Percentiles rank a stretch among this genome's conserved stretches.
These are phyloP conservation scores for Anisodus tanguticus DNA, from an alignment of 257 asterid species.

Conservation along the genomic window DNA sequence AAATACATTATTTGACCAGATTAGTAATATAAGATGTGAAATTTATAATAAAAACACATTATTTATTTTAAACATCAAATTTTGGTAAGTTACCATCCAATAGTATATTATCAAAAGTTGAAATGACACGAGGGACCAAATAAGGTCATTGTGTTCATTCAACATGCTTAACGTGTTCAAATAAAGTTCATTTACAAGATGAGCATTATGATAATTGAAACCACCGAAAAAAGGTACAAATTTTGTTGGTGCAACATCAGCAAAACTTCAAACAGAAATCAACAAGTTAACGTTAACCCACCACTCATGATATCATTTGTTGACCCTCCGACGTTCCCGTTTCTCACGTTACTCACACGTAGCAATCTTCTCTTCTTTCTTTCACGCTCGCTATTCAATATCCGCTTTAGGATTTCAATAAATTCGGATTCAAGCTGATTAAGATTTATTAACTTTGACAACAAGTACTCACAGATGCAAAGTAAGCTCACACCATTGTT, in stretches of 20 bases:
- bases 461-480: too few relatives aligned
- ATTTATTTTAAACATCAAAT: too few relatives aligned
- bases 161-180: neutral
- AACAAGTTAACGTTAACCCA: neutral
- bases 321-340: neutral
- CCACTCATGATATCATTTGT: neutral
- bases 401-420: too few relatives aligned
- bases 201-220: neutral
- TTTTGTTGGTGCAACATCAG: neutral
- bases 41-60: too few relatives aligned
- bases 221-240: neutral
- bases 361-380: neutral
- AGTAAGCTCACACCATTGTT: too few relatives aligned
- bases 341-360: too few relatives aligned
- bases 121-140: neutral
- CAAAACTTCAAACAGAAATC: neutral
- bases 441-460: too few relatives aligned
- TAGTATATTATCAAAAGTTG: neutral
- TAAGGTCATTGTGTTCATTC: neutral
- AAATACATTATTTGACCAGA: neutral
- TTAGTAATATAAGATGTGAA: too few relatives aligned
- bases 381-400: too few relatives aligned
- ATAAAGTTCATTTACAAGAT: neutral
- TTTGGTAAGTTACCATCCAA: neutral
- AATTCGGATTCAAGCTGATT: too few relatives aligned